These are phyloP conservation scores for Trichoderma sp. DNA, from an alignment of 2,329 filamentous ascomycete genomes.

Conservation along the genomic window DNA sequence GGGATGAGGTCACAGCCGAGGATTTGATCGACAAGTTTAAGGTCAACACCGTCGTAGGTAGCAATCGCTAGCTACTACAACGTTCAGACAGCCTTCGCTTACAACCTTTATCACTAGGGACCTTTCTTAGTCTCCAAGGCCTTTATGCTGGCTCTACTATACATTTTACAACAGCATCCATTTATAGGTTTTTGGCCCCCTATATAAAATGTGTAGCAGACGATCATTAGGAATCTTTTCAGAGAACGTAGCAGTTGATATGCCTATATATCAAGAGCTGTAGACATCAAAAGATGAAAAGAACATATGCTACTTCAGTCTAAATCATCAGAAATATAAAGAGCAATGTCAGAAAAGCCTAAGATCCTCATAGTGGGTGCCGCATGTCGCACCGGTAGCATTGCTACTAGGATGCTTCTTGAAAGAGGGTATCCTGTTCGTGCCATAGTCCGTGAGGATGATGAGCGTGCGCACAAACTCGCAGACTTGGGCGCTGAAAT, in stretches of 20 bases:
- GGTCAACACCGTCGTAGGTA: background rate
- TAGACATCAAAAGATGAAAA: too few species aligned
- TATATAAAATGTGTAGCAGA: background rate
- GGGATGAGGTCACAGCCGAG: background rate
- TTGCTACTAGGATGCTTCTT: background rate
- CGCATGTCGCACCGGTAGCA: background rate
- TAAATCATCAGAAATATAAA: background rate
- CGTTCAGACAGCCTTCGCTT: background rate
- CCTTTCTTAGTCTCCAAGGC: background rate
- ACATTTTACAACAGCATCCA: background rate
- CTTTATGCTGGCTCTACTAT: background rate
- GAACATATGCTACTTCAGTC: background rate
- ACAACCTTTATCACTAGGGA: background rate
- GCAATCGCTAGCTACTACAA: background rate
- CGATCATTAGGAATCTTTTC: background rate
- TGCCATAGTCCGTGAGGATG: background rate
- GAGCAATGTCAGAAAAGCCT: background rate
- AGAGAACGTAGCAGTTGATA: background rate
- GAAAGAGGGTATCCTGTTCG: background rate
- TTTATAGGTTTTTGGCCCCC: background rate
- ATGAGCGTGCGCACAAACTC: background rate
- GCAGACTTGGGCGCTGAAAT: background rate
- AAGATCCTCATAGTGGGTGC: background rate
- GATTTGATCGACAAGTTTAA: background rate
- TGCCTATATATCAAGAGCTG: background rate